Conservation (phyloP, 23 red algal species). For the Gracilariopsis chorda region DNA sequence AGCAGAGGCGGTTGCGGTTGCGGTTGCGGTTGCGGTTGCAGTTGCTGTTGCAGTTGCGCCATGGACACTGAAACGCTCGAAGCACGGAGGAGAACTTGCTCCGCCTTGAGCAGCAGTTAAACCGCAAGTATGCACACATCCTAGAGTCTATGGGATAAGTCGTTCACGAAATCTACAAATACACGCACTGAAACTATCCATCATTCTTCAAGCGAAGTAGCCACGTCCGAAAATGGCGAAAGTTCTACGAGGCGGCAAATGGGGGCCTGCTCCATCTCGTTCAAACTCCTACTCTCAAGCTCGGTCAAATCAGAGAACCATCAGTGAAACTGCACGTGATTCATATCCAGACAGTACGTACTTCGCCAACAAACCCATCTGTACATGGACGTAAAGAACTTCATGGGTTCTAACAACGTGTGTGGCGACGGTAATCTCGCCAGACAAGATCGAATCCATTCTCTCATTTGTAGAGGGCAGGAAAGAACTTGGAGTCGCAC, state of each 20-base stretch:
- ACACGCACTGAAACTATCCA: no score
- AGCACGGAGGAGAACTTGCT: no score
- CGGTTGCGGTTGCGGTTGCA: no score
- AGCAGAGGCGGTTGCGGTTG: no score
- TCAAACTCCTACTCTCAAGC: not conserved
- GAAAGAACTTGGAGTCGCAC: slow-evolving; percentile 16
- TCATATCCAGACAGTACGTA: not conserved
- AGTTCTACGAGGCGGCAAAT: slow-evolving; percentile 61
- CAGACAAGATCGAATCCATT: not conserved
- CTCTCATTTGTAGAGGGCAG: slow-evolving; percentile 28
- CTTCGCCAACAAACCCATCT: not conserved
- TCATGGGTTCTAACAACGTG: not conserved
- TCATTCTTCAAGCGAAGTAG: no score
- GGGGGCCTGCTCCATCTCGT: slow-evolving; percentile 3
- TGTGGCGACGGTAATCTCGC: not conserved
- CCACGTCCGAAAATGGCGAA: slow-evolving; percentile 41
- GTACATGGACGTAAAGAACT: not conserved
- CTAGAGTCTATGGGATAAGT: no score
- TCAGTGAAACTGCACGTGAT: not conserved
- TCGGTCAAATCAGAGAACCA: not conserved
- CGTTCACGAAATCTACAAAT: no score
- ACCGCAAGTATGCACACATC: no score
- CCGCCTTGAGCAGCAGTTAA: no score
- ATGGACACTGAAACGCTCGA: no score
- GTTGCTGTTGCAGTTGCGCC: no score